phyloP scores from a whole-genome alignment of 1,284 basidiomycete genomes.

The Puccinia novopanici region DNA sequence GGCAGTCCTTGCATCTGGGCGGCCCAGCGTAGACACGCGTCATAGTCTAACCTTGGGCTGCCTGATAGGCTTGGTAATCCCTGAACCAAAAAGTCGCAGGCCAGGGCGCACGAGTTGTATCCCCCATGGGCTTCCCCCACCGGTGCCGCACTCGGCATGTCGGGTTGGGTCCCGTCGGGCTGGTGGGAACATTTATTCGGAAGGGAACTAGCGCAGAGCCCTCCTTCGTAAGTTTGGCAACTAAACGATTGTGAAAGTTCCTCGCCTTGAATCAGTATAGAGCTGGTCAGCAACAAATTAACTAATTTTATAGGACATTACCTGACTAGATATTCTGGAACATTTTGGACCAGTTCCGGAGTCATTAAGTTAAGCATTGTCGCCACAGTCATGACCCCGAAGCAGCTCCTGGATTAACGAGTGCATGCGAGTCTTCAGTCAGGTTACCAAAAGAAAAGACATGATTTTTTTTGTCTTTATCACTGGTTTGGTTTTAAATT shows the following conservation, averaged over 20 bases:
- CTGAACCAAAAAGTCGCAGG: slow-evolving; percentile 71
- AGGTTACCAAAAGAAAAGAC: neutral
- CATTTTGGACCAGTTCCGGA: slow-evolving; percentile 72
- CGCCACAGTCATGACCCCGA: slow-evolving; percentile 74
- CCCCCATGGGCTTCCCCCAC: slow-evolving; percentile 96
- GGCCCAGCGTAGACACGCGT: slow-evolving; percentile 28
- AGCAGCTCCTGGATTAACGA: slow-evolving; percentile 66
- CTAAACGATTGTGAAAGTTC: slow-evolving; percentile 60
- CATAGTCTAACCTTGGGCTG: slow-evolving; percentile 34
- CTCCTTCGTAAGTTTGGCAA: slow-evolving; percentile 97
- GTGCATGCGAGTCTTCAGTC: neutral
- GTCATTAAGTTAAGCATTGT: slow-evolving; percentile 78
- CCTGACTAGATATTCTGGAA: slow-evolving; percentile 62
- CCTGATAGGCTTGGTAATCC: slow-evolving; percentile 37
- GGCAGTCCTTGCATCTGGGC: slow-evolving; percentile 73
- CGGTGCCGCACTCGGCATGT: slow-evolving; percentile 62
- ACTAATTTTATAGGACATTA: slow-evolving; percentile 49
- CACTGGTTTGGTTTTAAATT: slow-evolving; percentile 53
- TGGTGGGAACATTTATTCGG: slow-evolving; percentile 62
- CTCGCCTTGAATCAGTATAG: neutral
- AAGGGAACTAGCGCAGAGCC: slow-evolving; percentile 81
- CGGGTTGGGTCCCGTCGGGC: slow-evolving; percentile 57
- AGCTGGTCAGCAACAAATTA: slow-evolving; percentile 66
- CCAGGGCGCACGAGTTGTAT: slow-evolving; percentile 89
- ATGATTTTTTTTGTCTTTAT: slow-evolving; percentile 36